Evolutionary conservation across 441 rosid genomes (phyloP), one percentile per base, ranked within the genome.

Genomic region (Adansonia gregorii): DNA sequence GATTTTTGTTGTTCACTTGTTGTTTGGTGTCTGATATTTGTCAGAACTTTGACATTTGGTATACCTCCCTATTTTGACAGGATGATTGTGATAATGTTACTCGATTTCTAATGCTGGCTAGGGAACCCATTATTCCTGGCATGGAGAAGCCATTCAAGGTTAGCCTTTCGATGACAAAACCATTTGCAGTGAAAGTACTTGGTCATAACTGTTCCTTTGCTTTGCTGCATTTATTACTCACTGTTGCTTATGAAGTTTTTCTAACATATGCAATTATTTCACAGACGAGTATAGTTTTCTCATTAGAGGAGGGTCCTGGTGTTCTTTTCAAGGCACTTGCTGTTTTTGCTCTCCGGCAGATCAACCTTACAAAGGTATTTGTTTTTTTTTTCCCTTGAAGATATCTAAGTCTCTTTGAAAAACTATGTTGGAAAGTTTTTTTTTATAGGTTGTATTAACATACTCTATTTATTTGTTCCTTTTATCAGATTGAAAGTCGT

Each of bases 61-160:
- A 58, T 55, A 51, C 19, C 51, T 72, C 8, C 11, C 72, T 77
- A 76, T 80, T 78, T 69, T 63, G 45, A 79, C 82, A 97, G 98
- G 99, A 94, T 83, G 95, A 92, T 80, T 83, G 83, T 74, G 93
- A 94, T 82, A 97, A 72, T 72, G 64, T 72, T 72, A 72, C 75
- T 39, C 65, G 75, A 39, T 72, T 72, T 72, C 65, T 72, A 46
- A 72, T 72, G 64, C 75, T 72, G 75, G 75, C 75, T 17, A 56
- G 99, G 84, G 99, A 97, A 76, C 99, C 99, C n/a, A 88, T 97
- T 71, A 97, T 97, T 82, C 98, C 99, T 63, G 93, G 93, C 80
- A 92, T 85, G 0, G 88, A 88, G 79, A 86, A 88, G 86, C 95
- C 91, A 67, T 94, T 93, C 79, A 97, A 97, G 99, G 99, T 97